Base-by-base conservation (phyloP, 805 yeast genomes). In the Candida fluviatilis region DNA sequence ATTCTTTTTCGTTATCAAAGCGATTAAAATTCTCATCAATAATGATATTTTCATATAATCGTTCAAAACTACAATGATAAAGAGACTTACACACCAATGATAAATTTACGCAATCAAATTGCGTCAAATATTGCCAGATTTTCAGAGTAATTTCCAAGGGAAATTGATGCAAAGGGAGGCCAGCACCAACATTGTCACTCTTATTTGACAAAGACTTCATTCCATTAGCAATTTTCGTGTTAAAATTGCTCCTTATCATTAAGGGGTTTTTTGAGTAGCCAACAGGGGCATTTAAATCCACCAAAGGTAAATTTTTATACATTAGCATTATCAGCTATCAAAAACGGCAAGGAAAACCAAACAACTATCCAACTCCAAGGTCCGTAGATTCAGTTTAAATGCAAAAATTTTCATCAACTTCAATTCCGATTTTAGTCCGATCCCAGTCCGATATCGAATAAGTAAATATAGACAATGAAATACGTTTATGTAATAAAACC, bases 21-120 rank as follows among this genome's bases (percentile, higher is more conserved):
- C 57, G 66, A 35, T 57, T 60, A 39, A 50, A 67, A 32, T 54
- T 54, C 38, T 66, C 55, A 40, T 66, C 69, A 3, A 75, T 62
- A 12, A 69, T 57, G 2, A 64, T 53, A 13, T 64, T 54, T 29
- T 65, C 66, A 44, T 66, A 69, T 17, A 73, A 44, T n/a, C 69
- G 47, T 0, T 60, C 58, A 5, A 60, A 45, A 1, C 66, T 53
- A 2, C 62, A 51, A 1, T 39, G 35, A 42, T 62, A 62, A 45
- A 68, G 51, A 3, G 54, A 36, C 25, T 43, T 57, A 39, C 53
- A 60, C 2, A 57, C 59, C 5, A 49, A 41, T 36, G 70, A 41
- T 14, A 71, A 41, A 34, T 42, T 59, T 4, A 66, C 37, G 19
- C 65, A 51, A 39, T 68, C 75, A 36, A 58, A 56, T 46, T 71